Percentiles rank a stretch among this genome's conserved stretches.
phyloP scores from a whole-genome alignment of 78 protist genomes.

The Acrasis kona region DNA sequence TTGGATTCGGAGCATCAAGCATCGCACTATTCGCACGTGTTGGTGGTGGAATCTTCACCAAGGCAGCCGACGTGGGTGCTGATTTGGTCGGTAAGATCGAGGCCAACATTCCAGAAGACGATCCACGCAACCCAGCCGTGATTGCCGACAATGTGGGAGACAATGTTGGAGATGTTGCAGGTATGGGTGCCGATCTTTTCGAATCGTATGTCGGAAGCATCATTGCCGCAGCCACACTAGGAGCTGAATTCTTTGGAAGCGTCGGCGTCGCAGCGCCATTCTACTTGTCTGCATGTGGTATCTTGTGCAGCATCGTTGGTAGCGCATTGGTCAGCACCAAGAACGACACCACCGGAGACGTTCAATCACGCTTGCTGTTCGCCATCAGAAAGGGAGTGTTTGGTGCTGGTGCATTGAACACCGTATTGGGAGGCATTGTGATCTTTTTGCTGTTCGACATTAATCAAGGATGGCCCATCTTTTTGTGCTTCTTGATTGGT shows the following conservation, averaged over 20 bases:
- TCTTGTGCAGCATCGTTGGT: conserved; percentile 30
- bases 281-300: conserved; percentile 19
- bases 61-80: conserved; percentile 60
- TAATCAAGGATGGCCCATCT: not conserved
- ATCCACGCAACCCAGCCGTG: conserved; percentile 40
- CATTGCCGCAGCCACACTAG: conserved; percentile 40
- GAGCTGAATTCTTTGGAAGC: not conserved
- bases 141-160: conserved; percentile 77
- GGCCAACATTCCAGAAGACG: conserved; percentile 40
- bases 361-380: not conserved
- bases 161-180: conserved; percentile 75
- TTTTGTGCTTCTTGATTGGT: conserved; percentile 40
- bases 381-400: not conserved
- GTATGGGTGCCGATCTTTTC: conserved; percentile 67
- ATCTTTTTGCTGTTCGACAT: conserved; percentile 6
- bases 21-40: conserved; percentile 24
- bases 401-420: not conserved
- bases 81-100: conserved; percentile 44
- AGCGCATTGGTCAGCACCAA: conserved; percentile 5
- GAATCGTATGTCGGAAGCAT: conserved; percentile 55
- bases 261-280: conserved; percentile 38
- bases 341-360: not conserved
- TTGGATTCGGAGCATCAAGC: conserved; percentile 21
- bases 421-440: not conserved
- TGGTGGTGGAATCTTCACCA: conserved; percentile 59